Base-by-base conservation (phyloP, 2,329 filamentous ascomycete genomes). In the Pseudogymnoascus sp. region DNA sequence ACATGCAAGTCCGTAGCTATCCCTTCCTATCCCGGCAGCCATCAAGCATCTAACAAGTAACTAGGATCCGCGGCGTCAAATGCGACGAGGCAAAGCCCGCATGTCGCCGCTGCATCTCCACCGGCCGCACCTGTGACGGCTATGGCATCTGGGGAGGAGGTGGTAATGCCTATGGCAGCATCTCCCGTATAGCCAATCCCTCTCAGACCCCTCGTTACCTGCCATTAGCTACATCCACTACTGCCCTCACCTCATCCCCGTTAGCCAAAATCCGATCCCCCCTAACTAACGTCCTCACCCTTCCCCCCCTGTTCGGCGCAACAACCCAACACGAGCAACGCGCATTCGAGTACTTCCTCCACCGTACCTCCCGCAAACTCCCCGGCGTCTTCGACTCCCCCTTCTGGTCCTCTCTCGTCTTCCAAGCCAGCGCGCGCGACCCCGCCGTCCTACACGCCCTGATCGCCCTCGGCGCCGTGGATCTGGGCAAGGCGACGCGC, bases 81-180 rank as follows among this genome's bases (percentile, higher is more conserved):
- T 85, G 81, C 69, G 81, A 83, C 64, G 81, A 84, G 70, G 72
- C 70, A 16, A 82, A 79, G 61, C 81, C 82, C 1, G 72, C 70
- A 38, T 85, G 82, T 65, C 70, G 76, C 38, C 78, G 80, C 62
- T 85, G 82, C 67, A 66, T 74, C 68, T 66, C 64, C 59, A 77
- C 75, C 36, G 75, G 75, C 28, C 75, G 75, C 28, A 74, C 68
- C 47, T 78, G 76, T 47, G 76, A 77, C 57, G 76, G 75, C 60
- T 78, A 77, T 62, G 71, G 85, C 60, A 67, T 69, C 8, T 69
- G 65, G 63, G 66, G 67, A 30, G 63, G 63, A 9, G 64, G 63
- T 14, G 62, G 60, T 28, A 61, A 57, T 11, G 28, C 58, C 22
- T 41, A 60, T 43, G 38, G 38, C 47, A 33, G n/a, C 57, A 9